These are phyloP conservation scores for Carpinus fangiana DNA, from an alignment of 306 rosid species.

Conservation along the genomic window DNA sequence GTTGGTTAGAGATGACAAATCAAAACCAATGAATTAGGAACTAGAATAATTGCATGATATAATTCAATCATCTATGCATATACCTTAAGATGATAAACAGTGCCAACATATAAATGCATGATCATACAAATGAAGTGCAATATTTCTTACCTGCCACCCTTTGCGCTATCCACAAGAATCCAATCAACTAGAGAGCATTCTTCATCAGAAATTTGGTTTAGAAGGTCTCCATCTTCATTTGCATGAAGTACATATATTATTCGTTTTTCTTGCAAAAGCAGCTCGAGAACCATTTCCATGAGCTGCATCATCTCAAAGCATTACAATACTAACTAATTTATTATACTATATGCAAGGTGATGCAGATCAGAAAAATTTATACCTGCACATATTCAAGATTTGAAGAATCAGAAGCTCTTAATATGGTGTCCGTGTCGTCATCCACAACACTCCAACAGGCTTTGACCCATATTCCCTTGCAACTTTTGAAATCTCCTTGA, in stretches of 20 bases:
- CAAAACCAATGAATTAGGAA: neutral
- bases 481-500: constrained; percentile 85
- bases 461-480: constrained; percentile 75
- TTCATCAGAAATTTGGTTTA: constrained; percentile 59
- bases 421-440: constrained; percentile 71
- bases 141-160: constrained; percentile 72
- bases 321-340: constrained; percentile 21
- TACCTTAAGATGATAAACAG: neutral
- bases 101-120: neutral
- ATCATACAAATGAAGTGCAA: neutral
- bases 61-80: neutral
- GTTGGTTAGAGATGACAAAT: neutral
- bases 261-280: constrained; percentile 56
- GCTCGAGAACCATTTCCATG: constrained; percentile 78
- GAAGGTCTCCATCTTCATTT: constrained; percentile 65
- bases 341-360: neutral
- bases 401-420: constrained; percentile 61
- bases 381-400: constrained; percentile 88
- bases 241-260: constrained; percentile 89
- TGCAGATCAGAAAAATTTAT: neutral
- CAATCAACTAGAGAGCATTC: constrained; percentile 74
- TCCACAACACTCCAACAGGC: constrained; percentile 96
- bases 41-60: neutral
- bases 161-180: constrained; percentile 83
- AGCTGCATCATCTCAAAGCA: constrained; percentile 56